Percentiles rank a stretch among this genome's conserved stretches.
Evolutionary conservation across 2,329 filamentous ascomycete species (phyloP).

Genomic region (Sporothrix sp.): DNA sequence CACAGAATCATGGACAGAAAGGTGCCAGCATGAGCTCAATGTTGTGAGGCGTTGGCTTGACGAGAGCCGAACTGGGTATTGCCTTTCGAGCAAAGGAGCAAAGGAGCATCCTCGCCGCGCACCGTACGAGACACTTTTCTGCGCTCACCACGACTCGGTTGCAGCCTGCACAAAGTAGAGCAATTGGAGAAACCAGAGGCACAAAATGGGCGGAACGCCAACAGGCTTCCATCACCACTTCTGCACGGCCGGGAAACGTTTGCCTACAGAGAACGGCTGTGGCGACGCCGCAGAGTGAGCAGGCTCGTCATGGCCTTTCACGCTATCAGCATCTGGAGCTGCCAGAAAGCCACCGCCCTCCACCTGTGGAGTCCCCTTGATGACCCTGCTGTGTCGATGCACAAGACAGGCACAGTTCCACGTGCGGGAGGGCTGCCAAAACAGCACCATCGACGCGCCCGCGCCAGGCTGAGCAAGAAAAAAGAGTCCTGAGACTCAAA

Average conservation of each 20-base stretch:
- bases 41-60: too few relatives aligned
- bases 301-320: too few relatives aligned
- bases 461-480: background rate
- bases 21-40: too few relatives aligned
- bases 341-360: background rate
- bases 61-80: too few relatives aligned
- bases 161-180: background rate
- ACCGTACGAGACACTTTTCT: too few relatives aligned
- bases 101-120: too few relatives aligned
- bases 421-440: background rate
- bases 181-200: conserved; percentile 1
- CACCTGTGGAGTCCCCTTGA: background rate
- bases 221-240: background rate
- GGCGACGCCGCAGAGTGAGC: too few relatives aligned
- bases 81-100: too few relatives aligned
- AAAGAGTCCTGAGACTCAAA: conserved; percentile 8
- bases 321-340: background rate
- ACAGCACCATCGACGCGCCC: background rate
- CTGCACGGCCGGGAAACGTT: conserved; percentile 3
- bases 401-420: conserved; percentile 1
- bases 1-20: too few relatives aligned
- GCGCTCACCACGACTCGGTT: too few relatives aligned
- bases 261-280: conserved; percentile 1
- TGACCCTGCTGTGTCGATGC: background rate
- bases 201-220: background rate